Conservation (phyloP, 2,329 filamentous ascomycete genomes). For the Leptographium lundbergii region DNA sequence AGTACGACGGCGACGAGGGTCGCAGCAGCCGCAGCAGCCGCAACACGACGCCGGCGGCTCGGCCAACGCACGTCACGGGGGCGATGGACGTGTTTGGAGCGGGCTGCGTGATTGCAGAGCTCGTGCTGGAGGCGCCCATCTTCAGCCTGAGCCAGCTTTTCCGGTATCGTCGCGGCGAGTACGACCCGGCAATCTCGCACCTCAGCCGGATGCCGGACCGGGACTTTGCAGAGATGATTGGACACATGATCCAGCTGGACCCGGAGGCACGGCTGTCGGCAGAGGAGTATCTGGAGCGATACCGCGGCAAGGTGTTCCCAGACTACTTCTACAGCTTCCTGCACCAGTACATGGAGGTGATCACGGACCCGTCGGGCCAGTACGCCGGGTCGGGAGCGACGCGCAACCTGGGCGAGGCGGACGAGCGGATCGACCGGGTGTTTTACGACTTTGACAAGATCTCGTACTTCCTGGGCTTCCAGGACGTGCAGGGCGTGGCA, state of each 20-base stretch:
- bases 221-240: slow-evolving; percentile 76
- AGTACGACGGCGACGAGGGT: slow-evolving; percentile 24
- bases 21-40: not conserved
- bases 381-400: slow-evolving; percentile 54
- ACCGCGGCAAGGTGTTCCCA: slow-evolving; percentile 84
- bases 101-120: slow-evolving; percentile 90
- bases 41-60: not conserved
- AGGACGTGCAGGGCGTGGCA: slow-evolving; percentile 24
- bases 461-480: slow-evolving; percentile 78
- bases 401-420: slow-evolving; percentile 71
- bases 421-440: slow-evolving; percentile 87
- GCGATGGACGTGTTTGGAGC: slow-evolving; percentile 98
- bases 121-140: slow-evolving; percentile 92
- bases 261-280: slow-evolving; percentile 86
- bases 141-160: slow-evolving; percentile 95
- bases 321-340: slow-evolving; percentile 96
- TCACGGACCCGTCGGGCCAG: slow-evolving; percentile 80
- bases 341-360: slow-evolving; percentile 93
- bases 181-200: slow-evolving; percentile 71
- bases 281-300: slow-evolving; percentile 87
- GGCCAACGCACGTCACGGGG: slow-evolving; percentile 45
- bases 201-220: slow-evolving; percentile 78
- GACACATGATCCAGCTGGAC: slow-evolving; percentile 92
- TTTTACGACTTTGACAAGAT: slow-evolving; percentile 97
- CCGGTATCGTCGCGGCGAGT: slow-evolving; percentile 85